Evolutionary conservation across 2,329 filamentous ascomycete species (phyloP).

Genomic region (Pseudonectria foliicola): DNA sequence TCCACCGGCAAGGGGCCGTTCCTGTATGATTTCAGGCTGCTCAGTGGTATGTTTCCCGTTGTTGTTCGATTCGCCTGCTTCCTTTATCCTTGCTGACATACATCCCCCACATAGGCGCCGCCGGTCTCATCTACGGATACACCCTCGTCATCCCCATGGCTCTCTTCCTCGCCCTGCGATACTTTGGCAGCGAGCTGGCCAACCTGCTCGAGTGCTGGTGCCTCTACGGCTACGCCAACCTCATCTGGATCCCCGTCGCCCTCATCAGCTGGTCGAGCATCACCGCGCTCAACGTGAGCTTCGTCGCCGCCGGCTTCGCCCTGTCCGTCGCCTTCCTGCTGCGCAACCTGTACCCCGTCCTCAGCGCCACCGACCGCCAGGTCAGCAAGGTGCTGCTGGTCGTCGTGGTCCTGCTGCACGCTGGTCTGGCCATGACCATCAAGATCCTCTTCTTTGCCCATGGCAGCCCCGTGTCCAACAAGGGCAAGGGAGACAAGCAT

Average conservation of each 20-base stretch:
- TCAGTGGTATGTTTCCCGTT: constrained; percentile 59
- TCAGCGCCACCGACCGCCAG: constrained; percentile 87
- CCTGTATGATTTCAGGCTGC: constrained; percentile 81
- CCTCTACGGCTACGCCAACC: constrained; percentile 90
- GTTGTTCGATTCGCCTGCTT: no score
- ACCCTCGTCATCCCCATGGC: constrained; percentile 78
- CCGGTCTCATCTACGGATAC: constrained; percentile 92
- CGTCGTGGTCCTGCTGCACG: constrained; percentile 76
- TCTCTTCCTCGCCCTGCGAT: constrained; percentile 82
- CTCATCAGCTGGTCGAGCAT: constrained; percentile 85
- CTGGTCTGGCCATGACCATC: constrained; percentile 86
- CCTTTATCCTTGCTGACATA: constrained; percentile 4
- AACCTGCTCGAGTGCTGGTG: constrained; percentile 94
- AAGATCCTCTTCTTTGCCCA: constrained; percentile 96
- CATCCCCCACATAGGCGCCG: constrained; percentile 51
- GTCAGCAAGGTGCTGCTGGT: constrained; percentile 83
- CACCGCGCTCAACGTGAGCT: constrained; percentile 83
- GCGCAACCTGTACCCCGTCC: constrained; percentile 81
- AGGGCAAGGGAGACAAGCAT: constrained; percentile 23
- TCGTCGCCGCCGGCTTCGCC: constrained; percentile 80
- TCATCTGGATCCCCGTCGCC: constrained; percentile 95
- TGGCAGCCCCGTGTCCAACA: constrained; percentile 46
- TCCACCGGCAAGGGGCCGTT: constrained; percentile 64
- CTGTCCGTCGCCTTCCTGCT: constrained; percentile 78
- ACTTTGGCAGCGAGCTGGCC: constrained; percentile 90